Base-by-base conservation (phyloP, 139 green algal genomes). In the Chlamydomonas incerta region DNA sequence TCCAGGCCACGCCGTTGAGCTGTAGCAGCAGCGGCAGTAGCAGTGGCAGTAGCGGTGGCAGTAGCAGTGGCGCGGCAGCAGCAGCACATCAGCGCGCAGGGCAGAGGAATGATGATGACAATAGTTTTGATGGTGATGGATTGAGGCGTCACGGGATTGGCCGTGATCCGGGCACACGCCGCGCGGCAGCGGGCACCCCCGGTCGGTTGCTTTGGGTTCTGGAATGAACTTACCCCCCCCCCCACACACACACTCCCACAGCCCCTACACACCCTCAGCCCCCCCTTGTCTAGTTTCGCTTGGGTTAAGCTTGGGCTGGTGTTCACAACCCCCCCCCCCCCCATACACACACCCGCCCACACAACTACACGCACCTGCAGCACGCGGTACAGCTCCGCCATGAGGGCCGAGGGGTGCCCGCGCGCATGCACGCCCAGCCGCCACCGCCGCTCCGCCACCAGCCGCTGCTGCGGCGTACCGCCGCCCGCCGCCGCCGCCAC, bases 381-480 rank as follows among this genome's bases (percentile, higher is more conserved):
- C 35, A 91, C 91, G 13, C 93, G 81, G 75, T 94, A 92, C 62
- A 98, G 88, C 86, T 97, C 95, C 13, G 83, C 87, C 93, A 99
- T 98, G 75, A 99, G 93, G 46, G 93, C 87, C 20, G 82, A 90
- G 21, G 97, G 96, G 87, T 97, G 95, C 14, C 91, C 93, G 11
- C 94, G 89, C 26, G 93, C 93, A 72, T 95, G 91, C 50, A 94
- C 80, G 6, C 93, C 95, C 88, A 99, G 89, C 62, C 93, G 90
- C 97, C 97, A 99, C 58, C 93, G 93, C 62, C 96, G 91, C 89
- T 99, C 95, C 41, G 96, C 96, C 73, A 99, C 91, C 58, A 99
- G 70, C 18, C 96, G 91, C 67, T 94, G 90, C 74, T 81, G 57
- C 28, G 80, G 80, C 34, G 66, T 87, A 66, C 26, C 74, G 63